Conservation (phyloP, 106 monocot genomes). For the Apostasia shenzhenica region DNA sequence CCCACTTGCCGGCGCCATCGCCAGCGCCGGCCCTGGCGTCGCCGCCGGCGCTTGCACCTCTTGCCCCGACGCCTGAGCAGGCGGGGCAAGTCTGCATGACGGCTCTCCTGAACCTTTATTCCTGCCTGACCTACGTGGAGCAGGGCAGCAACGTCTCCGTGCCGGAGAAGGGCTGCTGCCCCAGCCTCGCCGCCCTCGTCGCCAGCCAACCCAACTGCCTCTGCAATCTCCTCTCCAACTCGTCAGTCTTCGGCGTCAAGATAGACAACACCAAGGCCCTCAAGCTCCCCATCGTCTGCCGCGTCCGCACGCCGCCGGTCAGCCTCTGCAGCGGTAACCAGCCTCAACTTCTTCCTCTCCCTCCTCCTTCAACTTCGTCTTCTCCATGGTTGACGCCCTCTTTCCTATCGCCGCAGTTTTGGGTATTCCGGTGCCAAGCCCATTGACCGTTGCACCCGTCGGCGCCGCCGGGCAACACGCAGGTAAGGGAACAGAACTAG, state of each 20-base stretch:
- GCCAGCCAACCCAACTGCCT: conserved; percentile 27
- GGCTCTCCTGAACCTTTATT: conserved; percentile 21
- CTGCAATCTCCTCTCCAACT: conserved; percentile 30
- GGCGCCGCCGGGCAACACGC: background rate
- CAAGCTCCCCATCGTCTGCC: conserved; percentile 38
- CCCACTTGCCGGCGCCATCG: too few species aligned
- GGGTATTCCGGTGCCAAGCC: conserved; percentile 6
- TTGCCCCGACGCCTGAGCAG: conserved; percentile 4
- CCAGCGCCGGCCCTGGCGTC: too few species aligned
- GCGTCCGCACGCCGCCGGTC: conserved; percentile 22
- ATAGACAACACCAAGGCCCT: conserved; percentile 37
- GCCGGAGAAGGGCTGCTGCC: conserved; percentile 58
- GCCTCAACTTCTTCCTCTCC: background rate
- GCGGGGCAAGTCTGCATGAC: conserved; percentile 12
- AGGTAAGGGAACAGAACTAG: too few species aligned
- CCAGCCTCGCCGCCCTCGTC: conserved; percentile 17
- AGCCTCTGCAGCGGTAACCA: conserved; percentile 33
- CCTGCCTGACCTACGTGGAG: conserved; percentile 45
- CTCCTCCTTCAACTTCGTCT: background rate
- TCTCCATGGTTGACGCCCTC: background rate
- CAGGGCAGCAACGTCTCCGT: conserved; percentile 30
- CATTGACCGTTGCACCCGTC: background rate
- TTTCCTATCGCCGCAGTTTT: background rate
- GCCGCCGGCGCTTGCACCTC: background rate
- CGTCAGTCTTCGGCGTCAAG: conserved; percentile 20